These are phyloP conservation scores for Pyrenopolyporus hunteri DNA, from an alignment of 495 filamentous ascomycete genomes.

Conservation along the genomic window DNA sequence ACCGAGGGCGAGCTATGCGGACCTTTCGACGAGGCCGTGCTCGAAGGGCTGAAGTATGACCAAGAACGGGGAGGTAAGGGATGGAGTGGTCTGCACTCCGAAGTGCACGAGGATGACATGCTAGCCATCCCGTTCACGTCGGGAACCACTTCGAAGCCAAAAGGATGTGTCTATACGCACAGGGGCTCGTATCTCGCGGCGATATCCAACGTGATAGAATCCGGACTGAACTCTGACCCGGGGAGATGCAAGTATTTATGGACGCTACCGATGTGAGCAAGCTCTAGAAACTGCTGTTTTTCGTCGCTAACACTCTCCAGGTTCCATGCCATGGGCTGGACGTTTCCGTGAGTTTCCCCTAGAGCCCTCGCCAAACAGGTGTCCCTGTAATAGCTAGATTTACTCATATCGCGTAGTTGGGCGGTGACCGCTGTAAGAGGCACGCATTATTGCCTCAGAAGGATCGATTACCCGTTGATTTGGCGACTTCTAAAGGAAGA, in stretches of 20 bases:
- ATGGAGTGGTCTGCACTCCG: conserved; percentile 76
- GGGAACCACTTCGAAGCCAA: conserved; percentile 89
- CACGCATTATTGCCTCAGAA: conserved; percentile 92
- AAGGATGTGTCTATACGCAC: conserved; percentile 93
- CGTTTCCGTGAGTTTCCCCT: conserved; percentile 57
- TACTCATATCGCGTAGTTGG: conserved; percentile 63
- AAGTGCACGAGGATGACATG: conserved; percentile 76
- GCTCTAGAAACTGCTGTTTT: not conserved
- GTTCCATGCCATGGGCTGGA: conserved; percentile 95
- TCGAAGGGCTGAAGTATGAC: conserved; percentile 80
- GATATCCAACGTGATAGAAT: conserved; percentile 86
- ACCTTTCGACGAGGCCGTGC: conserved; percentile 82
- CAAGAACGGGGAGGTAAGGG: conserved; percentile 63
- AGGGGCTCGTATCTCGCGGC: conserved; percentile 85
- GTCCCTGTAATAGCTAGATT: conserved; percentile 36
- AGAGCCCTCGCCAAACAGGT: not conserved
- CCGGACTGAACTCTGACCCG: conserved; percentile 72
- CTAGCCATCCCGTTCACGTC: conserved; percentile 87
- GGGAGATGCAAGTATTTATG: conserved; percentile 83
- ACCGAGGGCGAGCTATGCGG: conserved; percentile 75
- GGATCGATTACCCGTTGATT: conserved; percentile 92
- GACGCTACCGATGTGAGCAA: conserved; percentile 79
- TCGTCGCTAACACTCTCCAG: conserved; percentile 36
- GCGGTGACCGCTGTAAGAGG: conserved; percentile 88
- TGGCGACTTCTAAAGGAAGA: conserved; percentile 87